Conservation (phyloP, 2,329 filamentous ascomycete species). For the Furcasterigmium furcatum region DNA sequence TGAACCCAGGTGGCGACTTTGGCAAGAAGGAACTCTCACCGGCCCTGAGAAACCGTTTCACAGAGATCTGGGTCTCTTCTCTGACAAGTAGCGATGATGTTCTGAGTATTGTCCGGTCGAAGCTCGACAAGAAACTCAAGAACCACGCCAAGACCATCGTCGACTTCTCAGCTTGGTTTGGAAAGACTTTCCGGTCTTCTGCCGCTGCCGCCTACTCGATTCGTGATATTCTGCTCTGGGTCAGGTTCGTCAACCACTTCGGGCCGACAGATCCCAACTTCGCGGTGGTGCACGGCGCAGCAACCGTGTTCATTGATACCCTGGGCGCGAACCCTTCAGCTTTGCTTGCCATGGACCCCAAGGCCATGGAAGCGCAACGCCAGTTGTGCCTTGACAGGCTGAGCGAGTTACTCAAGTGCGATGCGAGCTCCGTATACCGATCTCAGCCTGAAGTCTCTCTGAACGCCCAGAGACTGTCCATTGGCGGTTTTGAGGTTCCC, state of each 20-base stretch:
- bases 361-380: constrained; percentile 69
- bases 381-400: constrained; percentile 71
- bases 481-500: constrained; percentile 73
- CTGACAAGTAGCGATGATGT: constrained; percentile 84
- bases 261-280: constrained; percentile 39
- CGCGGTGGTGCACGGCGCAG: constrained; percentile 75
- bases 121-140: constrained; percentile 57
- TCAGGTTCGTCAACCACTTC: constrained; percentile 81
- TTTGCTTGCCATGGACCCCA: constrained; percentile 68
- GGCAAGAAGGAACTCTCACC: constrained; percentile 97
- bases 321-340: constrained; percentile 93
- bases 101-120: constrained; percentile 77
- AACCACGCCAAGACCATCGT: constrained; percentile 68
- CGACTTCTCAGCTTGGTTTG: constrained; percentile 91
- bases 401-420: constrained; percentile 57
- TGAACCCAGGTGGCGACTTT: constrained; percentile 99
- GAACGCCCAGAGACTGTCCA: constrained; percentile 49
- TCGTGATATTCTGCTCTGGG: constrained; percentile 89
- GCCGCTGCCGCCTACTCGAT: constrained; percentile 80
- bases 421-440: constrained; percentile 65
- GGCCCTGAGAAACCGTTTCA: constrained; percentile 92
- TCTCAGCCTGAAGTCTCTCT: constrained; percentile 56
- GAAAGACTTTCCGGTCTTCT: constrained; percentile 72
- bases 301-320: constrained; percentile 94
- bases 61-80: constrained; percentile 96